phyloP scores from a whole-genome alignment of 306 rosid genomes.

The Quercus cerris region DNA sequence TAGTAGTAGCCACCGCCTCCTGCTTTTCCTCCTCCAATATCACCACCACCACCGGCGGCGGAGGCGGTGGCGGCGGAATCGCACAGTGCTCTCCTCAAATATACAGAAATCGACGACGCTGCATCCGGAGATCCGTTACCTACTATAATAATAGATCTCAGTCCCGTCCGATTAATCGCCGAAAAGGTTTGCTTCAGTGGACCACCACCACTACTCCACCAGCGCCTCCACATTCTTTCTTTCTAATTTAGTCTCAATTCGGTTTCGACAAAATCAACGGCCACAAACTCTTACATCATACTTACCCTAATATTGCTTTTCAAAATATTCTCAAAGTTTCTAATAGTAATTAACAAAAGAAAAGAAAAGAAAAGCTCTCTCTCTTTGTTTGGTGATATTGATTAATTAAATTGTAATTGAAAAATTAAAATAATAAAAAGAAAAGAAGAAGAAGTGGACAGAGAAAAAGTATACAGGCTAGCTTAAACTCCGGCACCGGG shows the following conservation, averaged over 20 bases:
- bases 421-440: too few relatives aligned
- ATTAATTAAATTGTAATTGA: too few relatives aligned
- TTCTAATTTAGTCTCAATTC: background rate
- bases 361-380: too few relatives aligned
- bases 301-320: too few relatives aligned
- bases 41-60: background rate
- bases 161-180: background rate
- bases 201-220: conserved; percentile 1
- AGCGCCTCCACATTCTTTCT: conserved; percentile 19
- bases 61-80: background rate
- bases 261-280: background rate
- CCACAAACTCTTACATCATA: too few relatives aligned
- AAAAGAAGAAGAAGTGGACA: too few relatives aligned
- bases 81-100: background rate
- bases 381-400: too few relatives aligned
- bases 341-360: too few relatives aligned
- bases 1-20: background rate
- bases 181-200: conserved; percentile 12
- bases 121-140: background rate
- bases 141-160: background rate
- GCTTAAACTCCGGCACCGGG: too few relatives aligned
- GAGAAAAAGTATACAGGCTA: too few relatives aligned
- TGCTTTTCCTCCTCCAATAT: background rate
- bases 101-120: background rate
- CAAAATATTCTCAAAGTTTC: too few relatives aligned